Evolutionary conservation across 2,329 filamentous ascomycete genomes (phyloP), one percentile per base, ranked within the genome.

Genomic region (Neofusicoccum cordaticola): DNA sequence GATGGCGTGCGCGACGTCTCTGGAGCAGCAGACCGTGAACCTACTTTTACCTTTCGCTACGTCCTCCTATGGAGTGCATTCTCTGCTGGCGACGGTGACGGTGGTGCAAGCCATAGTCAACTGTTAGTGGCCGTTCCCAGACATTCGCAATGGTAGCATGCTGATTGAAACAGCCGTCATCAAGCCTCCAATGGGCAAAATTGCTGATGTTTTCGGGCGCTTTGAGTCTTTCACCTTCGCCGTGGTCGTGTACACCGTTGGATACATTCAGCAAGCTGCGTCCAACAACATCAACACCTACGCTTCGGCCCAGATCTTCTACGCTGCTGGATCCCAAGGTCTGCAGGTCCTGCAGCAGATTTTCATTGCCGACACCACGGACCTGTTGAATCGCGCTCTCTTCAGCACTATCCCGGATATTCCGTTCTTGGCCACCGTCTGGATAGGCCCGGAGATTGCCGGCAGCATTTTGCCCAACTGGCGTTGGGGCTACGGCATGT

Each of bases 91-190:
- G 15, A 89, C 87, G 0, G 84, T 90, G 27, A 80, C 84, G 34
- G 86, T 89, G 11, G 83, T 90, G 8, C 85, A 88, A 66, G 84
- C 84, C 69, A 84, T 89, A 3, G 86, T 90, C 15, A 85, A 88
- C 71, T 85, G 85, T 85, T 19, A 37, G 56, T 22, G 12, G 17
- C 12, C 7, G 17, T 9, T 27, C 2, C 19, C 17, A 19, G 42
- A 44, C 2, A 34, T 12, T 2, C 19, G 22, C n/a, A 13, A n/a
- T 19, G 9, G 22, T n/a, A 31, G 37, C 8, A 17, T 13, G 42
- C 56, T 61, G 17, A 61, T 27, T 4, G 27, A 27, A 37, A 34
- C 66, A 80, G 83, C 85, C 58, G 82, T 87, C 52, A 83, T 86
- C 69, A 87, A 87, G 68, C 83, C 85, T 2, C 85, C 85, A 9